A percentile compares a stretch with the other conserved stretches of the same genome.
phyloP scores from a whole-genome alignment of 2,329 filamentous ascomycete species.

The Penicillium italicum region DNA sequence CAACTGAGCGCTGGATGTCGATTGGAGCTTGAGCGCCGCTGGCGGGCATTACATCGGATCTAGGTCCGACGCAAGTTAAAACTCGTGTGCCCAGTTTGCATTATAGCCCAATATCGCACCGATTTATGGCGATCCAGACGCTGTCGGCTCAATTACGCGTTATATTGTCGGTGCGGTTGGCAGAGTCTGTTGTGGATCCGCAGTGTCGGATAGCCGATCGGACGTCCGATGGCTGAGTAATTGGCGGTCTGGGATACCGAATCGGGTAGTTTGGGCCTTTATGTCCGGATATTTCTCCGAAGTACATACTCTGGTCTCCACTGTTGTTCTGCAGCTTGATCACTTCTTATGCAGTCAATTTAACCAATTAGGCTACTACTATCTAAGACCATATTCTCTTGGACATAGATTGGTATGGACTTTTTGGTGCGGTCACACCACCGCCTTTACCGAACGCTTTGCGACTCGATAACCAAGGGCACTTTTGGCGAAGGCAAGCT shows the following conservation, averaged over 20 bases:
- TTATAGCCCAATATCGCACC: conserved; percentile 10
- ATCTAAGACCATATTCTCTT: background rate
- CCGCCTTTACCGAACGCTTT: background rate
- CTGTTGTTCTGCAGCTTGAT: background rate
- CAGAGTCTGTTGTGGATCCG: conserved; percentile 11
- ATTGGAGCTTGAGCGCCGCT: conserved; percentile 21
- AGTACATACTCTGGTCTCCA: background rate
- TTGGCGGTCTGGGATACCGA: background rate
- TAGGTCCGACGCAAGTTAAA: conserved; percentile 15
- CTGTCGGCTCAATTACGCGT: conserved; percentile 17
- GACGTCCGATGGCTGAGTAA: conserved; percentile 15
- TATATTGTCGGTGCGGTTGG: conserved; percentile 12
- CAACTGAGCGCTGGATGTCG: conserved; percentile 9
- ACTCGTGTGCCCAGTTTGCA: background rate
- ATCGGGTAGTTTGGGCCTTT: background rate
- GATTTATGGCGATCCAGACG: conserved; percentile 10
- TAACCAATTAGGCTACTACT: background rate
- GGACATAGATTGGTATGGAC: background rate
- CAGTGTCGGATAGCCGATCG: conserved; percentile 23
- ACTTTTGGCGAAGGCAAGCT: background rate
- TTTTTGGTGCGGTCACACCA: background rate
- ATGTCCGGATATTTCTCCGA: background rate
- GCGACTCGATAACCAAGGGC: background rate
- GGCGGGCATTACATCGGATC: conserved; percentile 14
- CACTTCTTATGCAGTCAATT: background rate